phyloP scores from a whole-genome alignment of 139 green algal genomes.

The Raphidocelis subcapitata region DNA sequence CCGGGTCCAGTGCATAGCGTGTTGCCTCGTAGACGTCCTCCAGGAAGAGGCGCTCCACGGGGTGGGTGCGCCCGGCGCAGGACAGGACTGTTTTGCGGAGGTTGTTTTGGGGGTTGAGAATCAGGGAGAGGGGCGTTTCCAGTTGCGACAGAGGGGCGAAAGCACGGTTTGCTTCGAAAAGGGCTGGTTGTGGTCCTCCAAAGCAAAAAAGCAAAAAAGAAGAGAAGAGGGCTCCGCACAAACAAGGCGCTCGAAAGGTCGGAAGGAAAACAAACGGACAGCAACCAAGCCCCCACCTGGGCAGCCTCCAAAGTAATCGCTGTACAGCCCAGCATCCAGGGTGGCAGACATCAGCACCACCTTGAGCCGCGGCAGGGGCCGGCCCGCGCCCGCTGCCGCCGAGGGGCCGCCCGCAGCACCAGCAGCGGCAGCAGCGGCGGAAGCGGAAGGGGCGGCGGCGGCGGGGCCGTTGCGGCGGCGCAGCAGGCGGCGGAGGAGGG shows the following conservation, averaged over 20 bases:
- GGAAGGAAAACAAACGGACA: too few species aligned
- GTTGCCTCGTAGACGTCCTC: slow-evolving; percentile 86
- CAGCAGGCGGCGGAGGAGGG: slow-evolving; percentile 73
- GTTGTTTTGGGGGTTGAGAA: too few species aligned
- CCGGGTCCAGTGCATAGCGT: slow-evolving; percentile 9
- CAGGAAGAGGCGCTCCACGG: slow-evolving; percentile 82
- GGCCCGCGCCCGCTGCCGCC: background rate
- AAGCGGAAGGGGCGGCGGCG: background rate
- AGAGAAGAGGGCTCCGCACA: slow-evolving; percentile 2
- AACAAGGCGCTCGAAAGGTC: background rate
- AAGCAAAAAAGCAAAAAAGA: too few species aligned
- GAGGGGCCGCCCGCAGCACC: too few species aligned
- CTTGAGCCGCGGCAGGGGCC: slow-evolving; percentile 40
- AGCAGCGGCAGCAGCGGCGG: background rate
- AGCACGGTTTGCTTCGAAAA: too few species aligned
- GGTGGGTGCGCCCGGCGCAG: slow-evolving; percentile 85
- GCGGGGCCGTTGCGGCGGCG: slow-evolving; percentile 8
- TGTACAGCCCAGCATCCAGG: slow-evolving; percentile 80
- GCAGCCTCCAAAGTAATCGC: slow-evolving; percentile 74
- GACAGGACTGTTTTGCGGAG: slow-evolving; percentile 31
- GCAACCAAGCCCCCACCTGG: background rate
- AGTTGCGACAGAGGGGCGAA: too few species aligned
- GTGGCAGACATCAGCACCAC: slow-evolving; percentile 96
- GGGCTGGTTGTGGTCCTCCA: too few species aligned
- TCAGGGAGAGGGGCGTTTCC: too few species aligned